Evolutionary conservation across 805 yeast genomes (phyloP).

Genomic region (Naumovozyma dairenensis): DNA sequence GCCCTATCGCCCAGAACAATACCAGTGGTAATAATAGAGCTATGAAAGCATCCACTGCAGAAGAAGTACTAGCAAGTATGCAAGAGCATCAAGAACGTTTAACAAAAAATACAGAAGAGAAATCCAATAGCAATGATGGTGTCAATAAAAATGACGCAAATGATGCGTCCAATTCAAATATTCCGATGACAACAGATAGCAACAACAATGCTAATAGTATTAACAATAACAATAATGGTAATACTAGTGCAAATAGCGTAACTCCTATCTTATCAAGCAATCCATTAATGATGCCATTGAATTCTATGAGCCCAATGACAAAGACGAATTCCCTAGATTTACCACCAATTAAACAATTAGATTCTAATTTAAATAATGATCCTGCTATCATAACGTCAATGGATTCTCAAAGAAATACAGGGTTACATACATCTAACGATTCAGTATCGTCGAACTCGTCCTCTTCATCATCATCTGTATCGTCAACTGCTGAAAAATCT

Average conservation of each 20-base stretch:
- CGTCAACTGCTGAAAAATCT: neutral
- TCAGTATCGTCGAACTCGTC: neutral
- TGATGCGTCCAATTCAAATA: neutral
- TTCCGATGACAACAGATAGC: too few relatives aligned
- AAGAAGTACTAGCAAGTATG: constrained; percentile 26
- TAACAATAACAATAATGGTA: neutral
- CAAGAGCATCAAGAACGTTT: constrained; percentile 23
- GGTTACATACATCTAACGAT: neutral
- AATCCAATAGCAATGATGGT: neutral
- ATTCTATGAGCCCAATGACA: constrained; percentile 2
- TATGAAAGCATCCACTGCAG: constrained; percentile 20
- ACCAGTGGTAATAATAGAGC: constrained; percentile 13
- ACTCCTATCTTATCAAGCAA: neutral
- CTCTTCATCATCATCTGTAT: neutral
- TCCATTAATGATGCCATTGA: constrained; percentile 1
- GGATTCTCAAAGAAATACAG: neutral
- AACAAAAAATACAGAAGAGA: constrained; percentile 4
- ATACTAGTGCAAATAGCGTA: neutral
- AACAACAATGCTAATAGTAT: too few relatives aligned
- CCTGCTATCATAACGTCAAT: too few relatives aligned
- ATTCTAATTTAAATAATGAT: neutral
- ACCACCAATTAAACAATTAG: too few relatives aligned
- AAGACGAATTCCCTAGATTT: constrained; percentile 1
- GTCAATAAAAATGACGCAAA: neutral
- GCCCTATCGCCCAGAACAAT: neutral